Base-by-base conservation (phyloP, 1,139 yeast genomes). In the Groenewaldozyma sp. region DNA sequence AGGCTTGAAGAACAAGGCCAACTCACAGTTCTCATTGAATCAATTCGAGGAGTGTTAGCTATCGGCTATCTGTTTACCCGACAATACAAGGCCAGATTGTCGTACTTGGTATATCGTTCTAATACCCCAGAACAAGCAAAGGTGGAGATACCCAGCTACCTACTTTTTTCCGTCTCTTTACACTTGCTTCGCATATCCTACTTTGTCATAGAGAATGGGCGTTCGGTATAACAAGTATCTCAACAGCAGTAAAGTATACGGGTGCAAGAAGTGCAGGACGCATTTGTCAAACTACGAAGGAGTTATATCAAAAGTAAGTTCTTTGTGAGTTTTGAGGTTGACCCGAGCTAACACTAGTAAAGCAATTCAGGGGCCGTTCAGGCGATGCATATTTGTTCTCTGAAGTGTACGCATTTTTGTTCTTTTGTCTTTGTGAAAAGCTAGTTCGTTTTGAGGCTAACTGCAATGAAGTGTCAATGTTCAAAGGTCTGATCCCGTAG, bases 381-480 rank as follows among this genome's bases (percentile, higher is more conserved):
- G 72, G 72, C 10, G 56, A 60, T 31, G 72, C 69, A 5, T 62
- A 55, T 38, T 49, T 67, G 22, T 65, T 67, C 42, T 50, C 55
- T 27, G 53, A 52, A 36, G 67, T 65, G 63, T 62, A 49, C 42
- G 59, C 54, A 31, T 26, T 21, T 10, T n/a, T n/a, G n/a, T n/a
- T n/a, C n/a, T n/a, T n/a, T n/a, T n/a, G n/a, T n/a, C n/a, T n/a
- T n/a, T n/a, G n/a, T n/a, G n/a, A n/a, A n/a, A n/a, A n/a, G 36
- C 14, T 28, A 13, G 7, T 7, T 13, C 34, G 9, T 7, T 18
- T 31, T 18, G 7, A 6, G 9, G 7, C 20, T 22, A 24, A 4
- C 31, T 31, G 17, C n/a, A 31, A 22, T 16, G 3, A 33, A 60
- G 63, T 16, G 61, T 65, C 36, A 70, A 70, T 48, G 53, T 60